Evolutionary conservation across 345 rosid genomes (phyloP), one percentile per base, ranked within the genome.

Genomic region (Hirschfeldia incana): DNA sequence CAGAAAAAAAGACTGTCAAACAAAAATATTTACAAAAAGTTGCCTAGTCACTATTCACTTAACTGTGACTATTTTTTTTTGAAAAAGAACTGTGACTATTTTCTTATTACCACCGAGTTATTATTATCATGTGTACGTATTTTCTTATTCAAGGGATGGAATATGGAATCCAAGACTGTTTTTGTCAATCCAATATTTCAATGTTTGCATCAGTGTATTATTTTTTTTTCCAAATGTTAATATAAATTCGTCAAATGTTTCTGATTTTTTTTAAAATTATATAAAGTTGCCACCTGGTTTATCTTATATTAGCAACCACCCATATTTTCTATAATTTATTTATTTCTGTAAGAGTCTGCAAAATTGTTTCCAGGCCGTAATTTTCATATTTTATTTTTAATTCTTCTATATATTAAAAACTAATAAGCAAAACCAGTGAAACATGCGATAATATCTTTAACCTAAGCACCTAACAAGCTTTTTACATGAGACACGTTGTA

Each of bases 401-500:
- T 34, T 34, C 37, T 34, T 34, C 6, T 34, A 34, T 34, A 39
- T 39, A 10, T 1, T 39, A 39, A 42, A 42, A 42, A 42, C 49
- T 44, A 44, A 4, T 51, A 69, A 69, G 2, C 5, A 29, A 69
- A 69, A 69, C 21, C 44, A 69, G 44, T 69, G 36, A 68, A 61
- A 76, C 61, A 68, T 42, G 66, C 61, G 11, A 58, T n/a, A 29
- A 70, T 66, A 75, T 55, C 68, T 70, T 30, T 37, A 53, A 44
- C 6, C 46, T 36, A 42, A 53, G 53, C 34, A 27, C 65, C 36
- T 57, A 67, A 64, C 63, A 74, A 28, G 65, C 64, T 4, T 65
- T 29, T 74, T 53, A 53, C 67, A 69, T 5, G 74, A 29, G 68
- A 63, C 71, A 80, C 76, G 76, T 68, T 79, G 78, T 55, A 70